These are phyloP conservation scores for Ligustrum vulgare DNA, from an alignment of 257 asterid genomes.

Conservation along the genomic window DNA sequence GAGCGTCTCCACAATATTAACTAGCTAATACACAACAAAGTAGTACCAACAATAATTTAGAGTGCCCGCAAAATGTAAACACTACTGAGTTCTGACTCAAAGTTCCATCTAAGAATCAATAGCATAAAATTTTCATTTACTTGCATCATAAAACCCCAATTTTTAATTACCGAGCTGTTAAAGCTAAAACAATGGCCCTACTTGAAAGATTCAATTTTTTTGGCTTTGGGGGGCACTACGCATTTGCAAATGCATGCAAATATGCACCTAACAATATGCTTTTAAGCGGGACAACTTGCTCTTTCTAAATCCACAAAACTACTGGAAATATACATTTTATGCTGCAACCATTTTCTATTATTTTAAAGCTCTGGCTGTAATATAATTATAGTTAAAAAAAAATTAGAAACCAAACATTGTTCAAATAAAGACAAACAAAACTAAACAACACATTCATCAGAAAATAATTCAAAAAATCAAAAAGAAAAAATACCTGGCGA, in stretches of 20 bases:
- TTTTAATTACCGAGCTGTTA: not conserved
- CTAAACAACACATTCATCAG: not conserved
- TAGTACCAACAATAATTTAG: conserved; percentile 11
- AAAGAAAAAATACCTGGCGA: conserved; percentile 50
- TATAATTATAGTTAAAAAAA: not conserved
- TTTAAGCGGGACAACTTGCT: not conserved
- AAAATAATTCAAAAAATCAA: conserved; percentile 4
- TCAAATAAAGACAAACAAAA: not conserved
- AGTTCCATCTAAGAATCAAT: not conserved
- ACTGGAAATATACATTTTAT: not conserved
- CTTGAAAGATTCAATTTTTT: not conserved
- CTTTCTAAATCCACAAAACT: not conserved
- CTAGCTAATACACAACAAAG: conserved; percentile 41
- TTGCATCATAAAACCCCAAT: not conserved
- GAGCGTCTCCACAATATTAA: conserved; percentile 67
- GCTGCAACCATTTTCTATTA: not conserved
- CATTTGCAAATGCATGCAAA: not conserved
- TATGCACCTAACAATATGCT: not conserved
- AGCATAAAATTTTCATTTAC: not conserved
- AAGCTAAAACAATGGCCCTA: no score
- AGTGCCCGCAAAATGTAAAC: not conserved
- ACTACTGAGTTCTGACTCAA: not conserved
- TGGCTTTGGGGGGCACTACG: not conserved
- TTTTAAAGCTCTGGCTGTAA: not conserved
- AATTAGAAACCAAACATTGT: not conserved